Conservation (phyloP, 108 stramenopile genomes). For the Cyclostephanos invisitatus region DNA sequence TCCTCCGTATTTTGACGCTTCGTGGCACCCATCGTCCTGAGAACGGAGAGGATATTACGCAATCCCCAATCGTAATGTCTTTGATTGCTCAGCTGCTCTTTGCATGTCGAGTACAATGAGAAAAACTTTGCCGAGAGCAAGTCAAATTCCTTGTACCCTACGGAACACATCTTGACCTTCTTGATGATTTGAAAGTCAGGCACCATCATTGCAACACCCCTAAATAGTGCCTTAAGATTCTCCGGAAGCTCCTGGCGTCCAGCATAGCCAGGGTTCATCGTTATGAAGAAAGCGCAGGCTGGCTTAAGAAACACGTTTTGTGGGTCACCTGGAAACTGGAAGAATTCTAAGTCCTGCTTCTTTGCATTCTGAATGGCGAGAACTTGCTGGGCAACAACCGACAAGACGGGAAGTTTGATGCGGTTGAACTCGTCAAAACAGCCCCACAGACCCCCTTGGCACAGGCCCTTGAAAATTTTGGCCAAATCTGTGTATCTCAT, state of each 20-base stretch:
- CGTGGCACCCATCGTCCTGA: conserved; percentile 87
- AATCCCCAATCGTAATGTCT: conserved; percentile 94
- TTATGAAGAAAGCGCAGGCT: conserved; percentile 90
- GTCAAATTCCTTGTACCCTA: conserved; percentile 85
- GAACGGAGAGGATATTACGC: conserved; percentile 87
- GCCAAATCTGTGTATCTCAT: conserved; percentile 92
- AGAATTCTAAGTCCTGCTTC: conserved; percentile 73
- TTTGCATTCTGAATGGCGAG: conserved; percentile 90
- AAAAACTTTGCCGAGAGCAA: conserved; percentile 87
- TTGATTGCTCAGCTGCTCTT: conserved; percentile 88
- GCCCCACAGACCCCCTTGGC: conserved; percentile 91
- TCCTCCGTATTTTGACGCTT: conserved; percentile 81
- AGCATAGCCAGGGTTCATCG: conserved; percentile 95
- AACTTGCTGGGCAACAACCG: conserved; percentile 92
- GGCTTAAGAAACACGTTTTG: conserved; percentile 84
- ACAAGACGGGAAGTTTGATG: conserved; percentile 88
- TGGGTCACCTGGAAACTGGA: conserved; percentile 92
- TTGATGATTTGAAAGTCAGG: conserved; percentile 94
- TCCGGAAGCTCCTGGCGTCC: conserved; percentile 93
- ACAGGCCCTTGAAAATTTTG: conserved; percentile 94
- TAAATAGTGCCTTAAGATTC: conserved; percentile 92
- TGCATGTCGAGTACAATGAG: conserved; percentile 83
- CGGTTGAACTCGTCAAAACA: conserved; percentile 96
- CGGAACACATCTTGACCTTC: conserved; percentile 93
- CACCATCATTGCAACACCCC: conserved; percentile 94